These are phyloP conservation scores for Lodderomyces metapsilosis DNA, from an alignment of 1,139 yeast species.

Conservation along the genomic window DNA sequence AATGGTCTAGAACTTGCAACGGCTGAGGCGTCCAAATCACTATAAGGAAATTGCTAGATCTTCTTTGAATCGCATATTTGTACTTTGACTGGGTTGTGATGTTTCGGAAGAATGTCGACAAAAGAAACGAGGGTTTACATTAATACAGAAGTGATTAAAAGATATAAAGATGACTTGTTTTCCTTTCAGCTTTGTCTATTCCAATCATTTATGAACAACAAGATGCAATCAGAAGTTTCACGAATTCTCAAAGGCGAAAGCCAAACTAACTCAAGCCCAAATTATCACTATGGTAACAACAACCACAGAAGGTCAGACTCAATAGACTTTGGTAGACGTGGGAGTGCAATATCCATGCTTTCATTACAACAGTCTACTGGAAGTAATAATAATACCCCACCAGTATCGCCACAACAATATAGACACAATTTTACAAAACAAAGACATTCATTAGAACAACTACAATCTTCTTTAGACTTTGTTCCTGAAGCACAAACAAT, in stretches of 20 bases:
- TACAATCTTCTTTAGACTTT: background rate
- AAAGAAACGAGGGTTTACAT: constrained; percentile 2
- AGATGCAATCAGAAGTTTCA: background rate
- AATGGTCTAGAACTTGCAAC: background rate
- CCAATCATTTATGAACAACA: too few species aligned
- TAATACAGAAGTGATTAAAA: background rate
- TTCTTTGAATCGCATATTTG: background rate
- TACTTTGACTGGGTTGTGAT: background rate
- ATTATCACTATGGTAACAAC: constrained; percentile 3
- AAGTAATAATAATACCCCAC: constrained; percentile 11
- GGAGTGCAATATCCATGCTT: constrained; percentile 8
- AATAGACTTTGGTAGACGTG: constrained; percentile 12
- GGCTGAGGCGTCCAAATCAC: background rate
- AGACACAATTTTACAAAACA: background rate
- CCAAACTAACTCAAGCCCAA: constrained; percentile 1
- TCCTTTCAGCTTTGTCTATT: background rate
- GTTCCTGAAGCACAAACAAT: constrained; percentile 11
- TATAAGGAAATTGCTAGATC: background rate
- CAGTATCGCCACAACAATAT: constrained; percentile 14
- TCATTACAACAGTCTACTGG: constrained; percentile 3
- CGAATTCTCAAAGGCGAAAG: background rate
- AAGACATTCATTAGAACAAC: background rate
- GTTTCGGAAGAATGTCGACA: background rate
- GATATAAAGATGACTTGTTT: background rate
- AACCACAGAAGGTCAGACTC: constrained; percentile 12